A percentile compares a stretch with the other conserved stretches of the same genome.
Conservation (phyloP, 805 yeast genomes). For the Candida cerambycidarum region DNA sequence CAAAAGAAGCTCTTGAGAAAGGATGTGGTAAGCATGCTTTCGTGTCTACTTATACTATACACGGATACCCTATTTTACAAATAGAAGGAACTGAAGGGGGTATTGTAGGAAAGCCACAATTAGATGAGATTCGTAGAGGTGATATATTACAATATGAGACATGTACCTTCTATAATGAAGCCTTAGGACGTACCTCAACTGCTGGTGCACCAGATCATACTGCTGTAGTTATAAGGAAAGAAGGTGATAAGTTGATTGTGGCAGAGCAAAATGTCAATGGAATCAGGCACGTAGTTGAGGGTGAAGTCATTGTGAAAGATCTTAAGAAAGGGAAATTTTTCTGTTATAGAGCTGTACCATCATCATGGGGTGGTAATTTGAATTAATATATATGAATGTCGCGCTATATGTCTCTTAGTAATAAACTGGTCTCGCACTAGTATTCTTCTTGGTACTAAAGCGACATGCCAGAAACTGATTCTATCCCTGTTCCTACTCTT, state of each 20-base stretch:
- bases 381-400: no score
- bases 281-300: constrained; percentile 38
- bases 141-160: constrained; percentile 52
- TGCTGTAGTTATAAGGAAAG: constrained; percentile 30
- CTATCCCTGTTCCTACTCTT: constrained; percentile 59
- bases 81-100: constrained; percentile 22
- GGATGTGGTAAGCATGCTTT: constrained; percentile 62
- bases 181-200: constrained; percentile 32
- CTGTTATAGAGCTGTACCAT: constrained; percentile 50
- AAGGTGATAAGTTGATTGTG: constrained; percentile 31
- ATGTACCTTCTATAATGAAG: constrained; percentile 39
- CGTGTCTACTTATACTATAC: constrained; percentile 46
- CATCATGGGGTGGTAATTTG: constrained; percentile 40
- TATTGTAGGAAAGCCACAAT: constrained; percentile 19
- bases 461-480: constrained; percentile 14
- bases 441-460: no score
- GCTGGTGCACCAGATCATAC: constrained; percentile 60
- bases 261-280: constrained; percentile 53
- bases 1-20: constrained; percentile 50
- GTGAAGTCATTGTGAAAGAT: constrained; percentile 36
- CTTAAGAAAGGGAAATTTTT: constrained; percentile 43
- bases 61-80: constrained; percentile 45
- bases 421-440: no score
- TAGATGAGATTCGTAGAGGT: constrained; percentile 51
- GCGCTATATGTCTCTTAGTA: no score